Conservation (phyloP, 2,329 filamentous ascomycete species). For the Trichoderma afroharzianum region DNA sequence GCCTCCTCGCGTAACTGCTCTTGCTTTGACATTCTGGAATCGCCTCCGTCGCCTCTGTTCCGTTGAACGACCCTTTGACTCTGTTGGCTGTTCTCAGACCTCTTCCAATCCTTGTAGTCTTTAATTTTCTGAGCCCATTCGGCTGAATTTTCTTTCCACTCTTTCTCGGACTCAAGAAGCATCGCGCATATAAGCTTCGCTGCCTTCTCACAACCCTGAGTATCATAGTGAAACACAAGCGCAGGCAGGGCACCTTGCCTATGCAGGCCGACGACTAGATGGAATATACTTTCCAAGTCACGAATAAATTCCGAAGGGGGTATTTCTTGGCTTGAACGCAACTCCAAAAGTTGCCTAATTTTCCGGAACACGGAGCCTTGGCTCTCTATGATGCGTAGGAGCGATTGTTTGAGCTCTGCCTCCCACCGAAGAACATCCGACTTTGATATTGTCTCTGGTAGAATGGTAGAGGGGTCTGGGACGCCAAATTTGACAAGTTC, state of each 20-base stretch:
- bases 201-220: slow-evolving; percentile 59
- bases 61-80: slow-evolving; percentile 18
- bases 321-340: neutral
- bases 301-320: neutral
- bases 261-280: slow-evolving; percentile 58
- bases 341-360: slow-evolving; percentile 44
- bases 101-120: slow-evolving; percentile 20
- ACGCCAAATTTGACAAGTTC: neutral
- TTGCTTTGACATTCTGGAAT: slow-evolving; percentile 43
- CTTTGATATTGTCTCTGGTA: slow-evolving; percentile 58
- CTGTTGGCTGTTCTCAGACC: slow-evolving; percentile 38
- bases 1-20: slow-evolving; percentile 56
- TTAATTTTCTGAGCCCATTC: slow-evolving; percentile 35
- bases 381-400: slow-evolving; percentile 59
- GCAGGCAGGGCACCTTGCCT: slow-evolving; percentile 64
- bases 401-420: slow-evolving; percentile 51
- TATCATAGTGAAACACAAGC: slow-evolving; percentile 75
- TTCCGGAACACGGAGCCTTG: slow-evolving; percentile 39
- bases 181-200: slow-evolving; percentile 48
- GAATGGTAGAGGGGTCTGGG: slow-evolving; percentile 12
- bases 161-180: slow-evolving; percentile 36
- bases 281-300: slow-evolving; percentile 32
- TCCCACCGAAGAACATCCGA: slow-evolving; percentile 66
- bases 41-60: neutral
- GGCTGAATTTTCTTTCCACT: slow-evolving; percentile 53